Evolutionary conservation across 2,329 filamentous ascomycete genomes (phyloP).

Genomic region (Seiridium cupressi): DNA sequence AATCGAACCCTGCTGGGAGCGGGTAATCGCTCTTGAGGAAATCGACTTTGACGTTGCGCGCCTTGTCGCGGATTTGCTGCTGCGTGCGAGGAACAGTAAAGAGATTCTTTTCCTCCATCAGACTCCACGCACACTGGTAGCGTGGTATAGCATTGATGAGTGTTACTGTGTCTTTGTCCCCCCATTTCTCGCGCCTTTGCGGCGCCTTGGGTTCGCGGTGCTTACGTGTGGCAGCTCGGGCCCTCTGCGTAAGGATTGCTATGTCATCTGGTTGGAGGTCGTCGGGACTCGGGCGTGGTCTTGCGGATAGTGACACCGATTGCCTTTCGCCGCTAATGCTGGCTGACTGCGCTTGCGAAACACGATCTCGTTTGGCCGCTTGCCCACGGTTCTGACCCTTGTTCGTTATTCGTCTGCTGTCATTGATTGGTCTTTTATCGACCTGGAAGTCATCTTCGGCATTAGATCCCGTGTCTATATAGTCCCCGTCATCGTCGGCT

Average conservation of each 20-base stretch:
- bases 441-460: slow-evolving; percentile 19
- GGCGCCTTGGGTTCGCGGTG: slow-evolving; percentile 23
- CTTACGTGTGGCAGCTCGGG: not conserved
- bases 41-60: slow-evolving; percentile 55
- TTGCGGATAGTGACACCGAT: not conserved
- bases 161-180: slow-evolving; percentile 34
- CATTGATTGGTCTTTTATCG: slow-evolving; percentile 18
- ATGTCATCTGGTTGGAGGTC: not conserved
- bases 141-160: slow-evolving; percentile 42
- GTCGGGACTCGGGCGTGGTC: not conserved
- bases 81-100: slow-evolving; percentile 48
- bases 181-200: slow-evolving; percentile 39
- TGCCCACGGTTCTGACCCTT: too few species aligned
- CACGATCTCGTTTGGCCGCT: not conserved
- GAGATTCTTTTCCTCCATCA: slow-evolving; percentile 30
- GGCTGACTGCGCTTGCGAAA: not conserved
- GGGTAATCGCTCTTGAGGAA: slow-evolving; percentile 42
- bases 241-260: not conserved
- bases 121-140: slow-evolving; percentile 36
- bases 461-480: not conserved
- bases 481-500: slow-evolving; percentile 8
- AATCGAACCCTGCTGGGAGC: slow-evolving; percentile 49
- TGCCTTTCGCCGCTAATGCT: not conserved
- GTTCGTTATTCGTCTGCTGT: slow-evolving; percentile 3
- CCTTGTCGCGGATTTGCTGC: slow-evolving; percentile 57